phyloP scores from a whole-genome alignment of 164 flowering plant genomes.

The Magnolia kwangsiensis region DNA sequence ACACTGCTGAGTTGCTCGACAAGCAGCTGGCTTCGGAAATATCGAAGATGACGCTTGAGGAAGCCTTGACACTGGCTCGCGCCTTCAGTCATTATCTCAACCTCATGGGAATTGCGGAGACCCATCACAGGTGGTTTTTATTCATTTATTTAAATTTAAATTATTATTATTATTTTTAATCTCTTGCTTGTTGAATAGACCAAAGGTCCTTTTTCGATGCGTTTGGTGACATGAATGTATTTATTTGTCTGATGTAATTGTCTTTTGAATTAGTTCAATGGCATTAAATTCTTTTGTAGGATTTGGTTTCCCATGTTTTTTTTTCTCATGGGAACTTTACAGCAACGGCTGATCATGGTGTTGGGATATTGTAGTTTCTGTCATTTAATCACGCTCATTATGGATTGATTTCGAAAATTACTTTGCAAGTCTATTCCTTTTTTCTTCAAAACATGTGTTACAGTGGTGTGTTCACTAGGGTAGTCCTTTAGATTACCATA shows the following conservation, averaged over 20 bases:
- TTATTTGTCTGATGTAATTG: neutral
- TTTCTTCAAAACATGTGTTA: too few species aligned
- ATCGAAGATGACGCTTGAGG: conserved; percentile 75
- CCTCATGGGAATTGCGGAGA: conserved; percentile 87
- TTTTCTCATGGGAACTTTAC: neutral
- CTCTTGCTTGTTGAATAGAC: too few species aligned
- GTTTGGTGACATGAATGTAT: too few species aligned
- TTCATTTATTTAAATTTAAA: neutral
- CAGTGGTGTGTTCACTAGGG: too few species aligned
- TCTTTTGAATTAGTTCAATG: neutral
- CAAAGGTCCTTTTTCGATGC: too few species aligned
- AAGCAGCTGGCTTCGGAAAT: conserved; percentile 72
- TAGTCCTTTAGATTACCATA: too few species aligned
- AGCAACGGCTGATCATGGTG: neutral
- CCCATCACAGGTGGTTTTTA: conserved; percentile 68
- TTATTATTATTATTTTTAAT: too few species aligned
- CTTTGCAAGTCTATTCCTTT: too few species aligned
- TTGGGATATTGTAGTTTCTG: neutral
- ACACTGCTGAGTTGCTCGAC: conserved; percentile 70
- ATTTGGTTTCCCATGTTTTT: neutral
- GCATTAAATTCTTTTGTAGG: neutral
- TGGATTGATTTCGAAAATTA: too few species aligned
- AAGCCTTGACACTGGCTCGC: conserved; percentile 72
- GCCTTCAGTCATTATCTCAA: conserved; percentile 83
- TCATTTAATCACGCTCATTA: neutral